Evolutionary conservation across 208 protist species (phyloP).

Genomic region (Histomonas meleagridis): DNA sequence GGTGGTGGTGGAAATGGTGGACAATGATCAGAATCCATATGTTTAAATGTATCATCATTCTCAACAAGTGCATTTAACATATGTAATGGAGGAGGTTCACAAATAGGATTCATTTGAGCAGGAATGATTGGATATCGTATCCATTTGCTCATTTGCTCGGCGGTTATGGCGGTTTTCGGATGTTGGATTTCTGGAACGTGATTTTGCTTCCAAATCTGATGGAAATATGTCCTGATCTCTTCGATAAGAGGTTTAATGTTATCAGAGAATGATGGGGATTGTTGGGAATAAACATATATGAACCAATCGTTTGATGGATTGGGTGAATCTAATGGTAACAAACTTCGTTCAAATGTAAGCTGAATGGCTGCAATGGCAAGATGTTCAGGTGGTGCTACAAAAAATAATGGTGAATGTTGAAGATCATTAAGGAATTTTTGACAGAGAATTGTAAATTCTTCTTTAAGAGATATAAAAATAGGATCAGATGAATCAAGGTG

Average conservation of each 20-base stretch:
- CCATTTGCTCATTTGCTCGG: too few relatives aligned
- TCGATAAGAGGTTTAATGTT: too few relatives aligned
- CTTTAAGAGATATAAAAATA: not conserved
- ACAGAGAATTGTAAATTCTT: not conserved
- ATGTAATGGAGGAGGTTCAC: not conserved
- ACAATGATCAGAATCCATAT: not conserved
- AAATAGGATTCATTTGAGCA: not conserved
- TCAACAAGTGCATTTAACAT: not conserved
- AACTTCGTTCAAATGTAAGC: not conserved
- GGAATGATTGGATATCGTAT: not conserved
- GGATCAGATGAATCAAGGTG: not conserved
- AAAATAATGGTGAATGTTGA: not conserved
- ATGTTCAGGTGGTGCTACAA: not conserved
- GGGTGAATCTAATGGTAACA: not conserved
- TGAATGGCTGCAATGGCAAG: not conserved
- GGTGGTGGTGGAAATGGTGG: not conserved
- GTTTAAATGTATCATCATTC: not conserved
- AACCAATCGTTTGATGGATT: too few relatives aligned
- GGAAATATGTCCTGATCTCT: too few relatives aligned
- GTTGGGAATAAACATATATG: too few relatives aligned
- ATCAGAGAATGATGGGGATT: too few relatives aligned
- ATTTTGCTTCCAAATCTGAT: too few relatives aligned
- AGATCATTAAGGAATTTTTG: not conserved
- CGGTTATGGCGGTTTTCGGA: too few relatives aligned
- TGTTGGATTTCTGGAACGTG: too few relatives aligned